Evolutionary conservation across 2,329 filamentous ascomycete species (phyloP), one percentile per base, ranked within the genome.

Genomic region (Leptographium galeiforme): DNA sequence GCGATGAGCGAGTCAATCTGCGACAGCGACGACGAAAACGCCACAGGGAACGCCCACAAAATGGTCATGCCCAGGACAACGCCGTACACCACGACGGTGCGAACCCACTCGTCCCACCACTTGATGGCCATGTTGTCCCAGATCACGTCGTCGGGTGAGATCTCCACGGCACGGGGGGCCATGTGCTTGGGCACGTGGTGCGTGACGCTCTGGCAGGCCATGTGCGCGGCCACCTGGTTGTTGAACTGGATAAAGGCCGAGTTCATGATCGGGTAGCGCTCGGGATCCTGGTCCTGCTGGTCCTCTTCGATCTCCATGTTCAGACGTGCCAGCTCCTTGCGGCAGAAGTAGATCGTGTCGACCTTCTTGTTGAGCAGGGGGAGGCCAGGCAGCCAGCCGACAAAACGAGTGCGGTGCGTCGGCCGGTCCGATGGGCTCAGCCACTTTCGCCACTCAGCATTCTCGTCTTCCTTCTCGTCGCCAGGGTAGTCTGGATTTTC

Each of bases 241-340:
- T 98, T 95, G 75, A 98, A 98, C 65, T 98, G 93, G 57, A 98
- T 89, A 61, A 98, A 98, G 0, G 93, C 93, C 1, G 91, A 95
- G 62, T 87, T 95, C 89, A 96, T 94, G 48, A 90, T 70, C 0
- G 91, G 90, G 57, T 89, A 97, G 6, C 84, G 81, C 59, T 96
- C 90, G 0, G 87, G 85, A 49, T 93, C 76, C 52, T 84, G 85
- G 48, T 93, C 76, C 52, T 84, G 77, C 65, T 98, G 93, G 59
- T 97, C 93, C 46, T 84, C 73, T 61, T 96, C 90, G 52, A 98
- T 96, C 64, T 97, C 90, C 51, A 90, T 64, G 60, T 97, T 98
- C 18, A 97, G 73, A 14, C 87, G 81, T 18, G 93, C 90, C 33
- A 98, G 68, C 66, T 97, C 85, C 58, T 83, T 81, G 4, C 93